Evolutionary conservation across 306 rosid genomes (phyloP), one percentile per base, ranked within the genome.

Genomic region (Citrullus amarus): DNA sequence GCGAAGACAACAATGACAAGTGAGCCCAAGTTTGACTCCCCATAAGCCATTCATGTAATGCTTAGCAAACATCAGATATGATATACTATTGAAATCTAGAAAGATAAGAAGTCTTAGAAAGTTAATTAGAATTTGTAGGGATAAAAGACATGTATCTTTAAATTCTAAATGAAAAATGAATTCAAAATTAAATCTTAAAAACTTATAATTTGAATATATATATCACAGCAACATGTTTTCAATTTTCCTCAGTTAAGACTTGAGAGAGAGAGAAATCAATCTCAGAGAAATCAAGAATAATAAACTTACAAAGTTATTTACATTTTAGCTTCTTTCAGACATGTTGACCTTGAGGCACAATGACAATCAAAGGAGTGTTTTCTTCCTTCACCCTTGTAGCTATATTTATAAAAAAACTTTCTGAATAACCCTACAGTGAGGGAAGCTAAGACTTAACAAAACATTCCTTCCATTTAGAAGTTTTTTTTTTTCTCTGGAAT

Each of bases 381-480:
- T 73, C 77, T 73, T 73, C 57, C 77, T 50, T 73, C 43, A 73
- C 30, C 43, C 77, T 28, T 73, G 61, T 30, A 73, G 77, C 48
- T 43, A 43, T 43, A 6, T 43, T 36, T 72, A 48, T 1, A 32
- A 32, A 73, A 73, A 41, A 44, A 72, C 13, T 25, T 72, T 69
- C 18, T 22, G 57, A 70, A 70, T 2, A 46, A 22, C 18, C 34
- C 53, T 38, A 43, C 5, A 11, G 5, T 44, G 58, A 30, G 77
- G 32, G 77, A 72, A 50, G 60, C 59, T 25, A 50, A 51, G 77
- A 28, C 77, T 13, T 72, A 8, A 22, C 44, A 50, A 48, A 16
- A 46, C 18, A 10, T 28, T 30, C 13, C 54, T 41, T 50, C 60
- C 58, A 72, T 50, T 51, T 4, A 46, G 77, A 72, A 25, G 14